Conservation (phyloP, 495 filamentous ascomycete genomes). For the Daldinia bambusicola region DNA sequence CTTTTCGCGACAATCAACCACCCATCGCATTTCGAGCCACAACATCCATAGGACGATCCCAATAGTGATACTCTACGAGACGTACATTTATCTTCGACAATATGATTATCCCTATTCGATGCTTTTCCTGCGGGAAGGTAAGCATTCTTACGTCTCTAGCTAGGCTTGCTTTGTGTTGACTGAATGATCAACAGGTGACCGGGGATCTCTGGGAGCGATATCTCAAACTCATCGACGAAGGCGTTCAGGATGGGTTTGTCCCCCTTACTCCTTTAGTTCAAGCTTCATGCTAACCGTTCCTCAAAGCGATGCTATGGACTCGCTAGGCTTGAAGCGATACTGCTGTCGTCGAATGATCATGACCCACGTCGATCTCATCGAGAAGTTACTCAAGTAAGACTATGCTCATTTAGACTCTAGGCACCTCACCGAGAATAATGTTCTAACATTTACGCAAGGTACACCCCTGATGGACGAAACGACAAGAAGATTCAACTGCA, state of each 20-base stretch:
- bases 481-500: constrained; percentile 59
- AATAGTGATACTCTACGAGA: constrained; percentile 13
- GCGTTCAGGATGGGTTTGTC: constrained; percentile 78
- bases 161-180: constrained; percentile 23
- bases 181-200: constrained; percentile 73
- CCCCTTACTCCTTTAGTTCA: background rate
- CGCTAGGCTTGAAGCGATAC: constrained; percentile 91
- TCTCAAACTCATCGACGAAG: constrained; percentile 81
- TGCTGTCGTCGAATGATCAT: constrained; percentile 99
- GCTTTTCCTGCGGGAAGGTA: constrained; percentile 99
- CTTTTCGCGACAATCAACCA: constrained; percentile 4
- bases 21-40: background rate
- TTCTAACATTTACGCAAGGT: constrained; percentile 49
- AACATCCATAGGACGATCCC: background rate
- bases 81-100: constrained; percentile 44
- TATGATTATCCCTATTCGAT: constrained; percentile 99
- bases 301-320: constrained; percentile 87
- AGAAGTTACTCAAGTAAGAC: constrained; percentile 92
- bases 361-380: constrained; percentile 99
- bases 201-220: constrained; percentile 98
- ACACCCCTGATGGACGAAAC: constrained; percentile 64
- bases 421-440: background rate
- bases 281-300: constrained; percentile 22
- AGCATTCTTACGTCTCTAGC: background rate
- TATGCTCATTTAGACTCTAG: background rate